Conservation (phyloP, 371 early-diverging fungal species). For the Rhizomucor pusillus region DNA sequence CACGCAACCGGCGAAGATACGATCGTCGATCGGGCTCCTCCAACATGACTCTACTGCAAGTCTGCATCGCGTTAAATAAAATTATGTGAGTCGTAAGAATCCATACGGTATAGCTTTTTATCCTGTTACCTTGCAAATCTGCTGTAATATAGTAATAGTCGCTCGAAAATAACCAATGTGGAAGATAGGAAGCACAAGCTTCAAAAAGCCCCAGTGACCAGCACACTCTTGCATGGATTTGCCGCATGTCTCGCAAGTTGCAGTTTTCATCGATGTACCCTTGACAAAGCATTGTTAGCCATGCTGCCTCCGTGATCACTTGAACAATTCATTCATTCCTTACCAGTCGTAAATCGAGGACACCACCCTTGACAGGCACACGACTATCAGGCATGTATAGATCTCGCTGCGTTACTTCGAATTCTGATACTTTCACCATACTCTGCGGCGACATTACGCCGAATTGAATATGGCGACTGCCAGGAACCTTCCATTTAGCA, state of each 20-base stretch:
- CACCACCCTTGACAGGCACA: slow-evolving; percentile 83
- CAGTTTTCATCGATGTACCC: slow-evolving; percentile 88
- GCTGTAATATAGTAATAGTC: slow-evolving; percentile 88
- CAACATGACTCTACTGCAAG: slow-evolving; percentile 85
- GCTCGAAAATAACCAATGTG: slow-evolving; percentile 97
- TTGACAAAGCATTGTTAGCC: slow-evolving; percentile 23
- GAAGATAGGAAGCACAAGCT: slow-evolving; percentile 95
- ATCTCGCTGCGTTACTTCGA: slow-evolving; percentile 90
- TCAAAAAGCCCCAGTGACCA: slow-evolving; percentile 98
- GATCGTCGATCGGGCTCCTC: slow-evolving; percentile 78
- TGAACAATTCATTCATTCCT: slow-evolving; percentile 6
- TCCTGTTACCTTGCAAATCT: slow-evolving; percentile 90
- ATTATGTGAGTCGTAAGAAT: too few species aligned
- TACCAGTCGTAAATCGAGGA: slow-evolving; percentile 87
- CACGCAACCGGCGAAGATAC: slow-evolving; percentile 71
- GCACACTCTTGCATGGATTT: slow-evolving; percentile 90
- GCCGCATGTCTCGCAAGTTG: slow-evolving; percentile 92
- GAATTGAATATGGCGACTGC: slow-evolving; percentile 86
- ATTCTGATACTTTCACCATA: slow-evolving; percentile 80
- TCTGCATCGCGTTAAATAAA: slow-evolving; percentile 31
- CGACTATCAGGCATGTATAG: slow-evolving; percentile 83
- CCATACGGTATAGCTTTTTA: neutral
- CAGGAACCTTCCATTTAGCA: neutral
- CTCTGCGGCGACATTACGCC: slow-evolving; percentile 85
- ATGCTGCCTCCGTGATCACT: neutral